Evolutionary conservation across 2,329 filamentous ascomycete genomes (phyloP).

Genomic region (Venturia effusa): DNA sequence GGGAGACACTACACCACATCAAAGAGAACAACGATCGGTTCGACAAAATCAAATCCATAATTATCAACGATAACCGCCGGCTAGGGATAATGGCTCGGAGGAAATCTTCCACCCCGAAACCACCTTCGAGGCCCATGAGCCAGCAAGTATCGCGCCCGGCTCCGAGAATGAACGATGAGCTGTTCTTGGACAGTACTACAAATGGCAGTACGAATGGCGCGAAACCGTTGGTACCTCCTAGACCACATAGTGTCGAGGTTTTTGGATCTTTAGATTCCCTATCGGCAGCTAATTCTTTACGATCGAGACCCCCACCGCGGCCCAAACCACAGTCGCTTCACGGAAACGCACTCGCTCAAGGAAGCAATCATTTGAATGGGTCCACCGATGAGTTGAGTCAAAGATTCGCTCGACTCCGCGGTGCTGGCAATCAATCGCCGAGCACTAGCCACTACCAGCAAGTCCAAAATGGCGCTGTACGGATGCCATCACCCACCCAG

Average conservation of each 20-base stretch:
- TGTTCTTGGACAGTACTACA: constrained; percentile 4
- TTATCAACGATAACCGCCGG: constrained; percentile 40
- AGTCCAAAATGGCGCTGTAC: constrained; percentile 22
- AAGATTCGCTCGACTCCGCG: constrained; percentile 27
- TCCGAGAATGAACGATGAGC: constrained; percentile 7
- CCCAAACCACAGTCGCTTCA: constrained; percentile 60
- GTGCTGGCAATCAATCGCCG: constrained; percentile 12
- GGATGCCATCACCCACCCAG: constrained; percentile 32
- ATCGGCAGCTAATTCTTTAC: constrained; percentile 17
- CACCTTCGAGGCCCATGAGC: constrained; percentile 4
- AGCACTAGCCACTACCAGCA: background rate
- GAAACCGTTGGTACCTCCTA: background rate
- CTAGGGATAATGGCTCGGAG: constrained; percentile 38
- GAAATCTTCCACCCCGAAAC: background rate
- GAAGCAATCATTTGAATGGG: constrained; percentile 17
- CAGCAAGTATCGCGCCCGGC: background rate
- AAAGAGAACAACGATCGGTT: constrained; percentile 31
- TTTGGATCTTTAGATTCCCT: constrained; percentile 14
- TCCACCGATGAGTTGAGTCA: constrained; percentile 19
- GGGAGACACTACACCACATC: constrained; percentile 20
- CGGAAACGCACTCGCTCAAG: constrained; percentile 45
- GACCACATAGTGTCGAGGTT: background rate
- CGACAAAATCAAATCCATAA: constrained; percentile 37
- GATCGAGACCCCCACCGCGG: constrained; percentile 35
- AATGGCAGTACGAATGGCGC: background rate